phyloP scores from a whole-genome alignment of 179 eudicot genomes.

The Beta corolliflora region DNA sequence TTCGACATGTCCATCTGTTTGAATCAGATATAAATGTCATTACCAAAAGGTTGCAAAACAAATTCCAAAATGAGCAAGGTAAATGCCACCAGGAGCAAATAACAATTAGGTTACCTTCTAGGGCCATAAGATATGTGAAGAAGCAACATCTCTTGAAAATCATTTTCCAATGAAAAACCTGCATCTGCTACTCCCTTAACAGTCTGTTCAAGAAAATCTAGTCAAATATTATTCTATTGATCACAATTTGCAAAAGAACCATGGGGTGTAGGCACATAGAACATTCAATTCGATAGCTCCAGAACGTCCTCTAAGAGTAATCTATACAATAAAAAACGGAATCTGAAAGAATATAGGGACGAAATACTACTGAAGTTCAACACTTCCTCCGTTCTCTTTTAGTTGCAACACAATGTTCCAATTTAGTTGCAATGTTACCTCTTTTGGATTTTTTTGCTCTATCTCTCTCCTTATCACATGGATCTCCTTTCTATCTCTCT shows the following conservation, averaged over 20 bases:
- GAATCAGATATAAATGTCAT: conserved; percentile 2
- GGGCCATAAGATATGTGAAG: conserved; percentile 90
- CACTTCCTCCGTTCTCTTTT: too few species aligned
- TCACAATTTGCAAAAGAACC: background rate
- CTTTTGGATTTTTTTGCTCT: too few species aligned
- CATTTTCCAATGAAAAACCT: conserved; percentile 46
- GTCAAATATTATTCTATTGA: conserved; percentile 2
- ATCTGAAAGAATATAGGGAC: background rate
- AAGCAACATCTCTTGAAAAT: conserved; percentile 72
- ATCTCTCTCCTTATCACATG: too few species aligned
- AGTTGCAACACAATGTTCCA: too few species aligned
- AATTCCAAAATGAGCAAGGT: background rate
- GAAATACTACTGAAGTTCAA: background rate
- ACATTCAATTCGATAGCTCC: background rate
- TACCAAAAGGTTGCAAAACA: background rate
- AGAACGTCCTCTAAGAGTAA: background rate
- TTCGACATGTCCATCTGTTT: conserved; percentile 87
- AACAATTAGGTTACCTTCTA: conserved; percentile 54
- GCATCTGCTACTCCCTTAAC: conserved; percentile 81
- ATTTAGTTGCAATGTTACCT: too few species aligned
- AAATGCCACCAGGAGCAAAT: background rate
- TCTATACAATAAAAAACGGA: background rate
- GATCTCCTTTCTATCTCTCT: too few species aligned
- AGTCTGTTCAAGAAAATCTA: conserved; percentile 46
- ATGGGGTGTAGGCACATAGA: background rate